Evolutionary conservation across 106 monocot species (phyloP), one percentile per base, ranked within the genome.

Genomic region (Hemerocallis citrina): DNA sequence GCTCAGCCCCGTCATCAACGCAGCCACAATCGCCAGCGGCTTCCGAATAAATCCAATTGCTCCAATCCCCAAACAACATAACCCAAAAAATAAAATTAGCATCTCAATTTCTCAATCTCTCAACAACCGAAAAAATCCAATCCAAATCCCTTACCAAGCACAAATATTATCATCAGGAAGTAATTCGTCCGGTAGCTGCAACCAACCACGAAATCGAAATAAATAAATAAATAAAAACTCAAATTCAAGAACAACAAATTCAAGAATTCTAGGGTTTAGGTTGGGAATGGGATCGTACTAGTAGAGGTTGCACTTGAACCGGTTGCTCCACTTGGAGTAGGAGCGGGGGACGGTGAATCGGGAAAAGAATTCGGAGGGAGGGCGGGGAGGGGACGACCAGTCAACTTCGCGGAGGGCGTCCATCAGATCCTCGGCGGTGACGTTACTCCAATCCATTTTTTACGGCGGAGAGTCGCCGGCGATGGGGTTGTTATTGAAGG

Each of bases 401-500:
- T 87, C 92, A 36, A 92, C 92, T 70, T 92, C 92, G n/a, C 81
- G 77, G 21, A 92, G 76, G 11, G 92, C 92, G 51, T 86, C 92
- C 68, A 84, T 61, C 63, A 92, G 73, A 76, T 92, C 92, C 72
- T 87, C 92, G 46, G 78, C 49, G 54, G 92, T 87, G 62, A 92
- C 92, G 80, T 77, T 87, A 24, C 92, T 83, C 86, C 92, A 92
- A 84, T 92, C 92, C 92, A 92, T 92, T 17, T n/a, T n/a, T n/a
- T n/a, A n/a, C n/a, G n/a, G n/a, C n/a, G n/a, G n/a, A n/a, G n/a
- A n/a, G n/a, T n/a, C n/a, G n/a, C n/a, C n/a, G n/a, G n/a, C n/a
- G n/a, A n/a, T n/a, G n/a, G n/a, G n/a, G n/a, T n/a, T n/a, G n/a
- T n/a, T n/a, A n/a, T n/a, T n/a, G n/a, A n/a, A n/a, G n/a, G n/a